Evolutionary conservation across 768 basidiomycete species (phyloP), one percentile per base, ranked within the genome.

Genomic region (Hygrophorus russula): DNA sequence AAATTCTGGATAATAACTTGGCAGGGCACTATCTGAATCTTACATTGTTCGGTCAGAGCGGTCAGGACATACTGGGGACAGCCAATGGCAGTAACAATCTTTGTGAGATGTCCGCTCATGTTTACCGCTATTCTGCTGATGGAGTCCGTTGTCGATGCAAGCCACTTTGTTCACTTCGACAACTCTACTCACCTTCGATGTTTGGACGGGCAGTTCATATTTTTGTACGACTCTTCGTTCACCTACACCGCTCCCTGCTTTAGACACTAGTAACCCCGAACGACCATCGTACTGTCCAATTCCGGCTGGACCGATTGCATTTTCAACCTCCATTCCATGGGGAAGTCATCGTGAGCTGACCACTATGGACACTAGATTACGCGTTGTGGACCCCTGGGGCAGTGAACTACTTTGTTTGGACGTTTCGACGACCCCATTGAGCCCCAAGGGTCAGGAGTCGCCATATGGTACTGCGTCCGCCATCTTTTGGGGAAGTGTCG

Each of bases 111-210:
- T 14, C 30, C 38, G 46, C 17, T 37, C 44, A 30, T 35, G 30
- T 44, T 40, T 35, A 31, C 19, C 11, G 3, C 11, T 32, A 36
- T 13, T 38, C 33, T 11, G 18, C 34, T 36, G 34, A 49, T 45
- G n/a, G n/a, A n/a, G 34, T 49, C 53, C 41, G 53, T 46, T 45
- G 36, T 39, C 40, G 20, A 42, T 57, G 46, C 46, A 51, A 82
- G 89, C 91, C 13, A 96, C 91, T 6, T 72, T 96, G 33, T 93
- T 94, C 65, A 83, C 82, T 35, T 78, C 85, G 8, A 81, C 87
- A 1, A 71, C 76, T 42, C 74, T 91, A 15, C 74, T 93, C 39
- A 90, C 91, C 2, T 75, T 93, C 52, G 71, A 70, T 48, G 74
- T 82, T 48, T 83, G 73, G 61, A 70, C 69, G 37, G 81, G 82